Evolutionary conservation across 192 early-diverging fungal genomes (phyloP).

Genomic region (Entophlyctis luteolus): DNA sequence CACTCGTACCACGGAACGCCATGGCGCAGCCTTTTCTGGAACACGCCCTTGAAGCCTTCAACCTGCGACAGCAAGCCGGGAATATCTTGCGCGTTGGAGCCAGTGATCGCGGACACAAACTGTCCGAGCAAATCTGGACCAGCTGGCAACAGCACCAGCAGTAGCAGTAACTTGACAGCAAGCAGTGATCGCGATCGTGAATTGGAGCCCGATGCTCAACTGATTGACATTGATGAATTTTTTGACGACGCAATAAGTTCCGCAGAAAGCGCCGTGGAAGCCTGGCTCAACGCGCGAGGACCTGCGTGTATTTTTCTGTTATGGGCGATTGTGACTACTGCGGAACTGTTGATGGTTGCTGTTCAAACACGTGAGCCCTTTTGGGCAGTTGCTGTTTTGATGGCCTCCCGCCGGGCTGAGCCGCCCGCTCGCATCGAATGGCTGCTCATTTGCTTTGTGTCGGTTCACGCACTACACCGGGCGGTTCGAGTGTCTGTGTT

Average conservation of each 20-base stretch:
- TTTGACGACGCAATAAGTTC: constrained; percentile 13
- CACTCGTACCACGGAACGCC: no score
- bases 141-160: no score
- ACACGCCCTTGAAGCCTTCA: no score
- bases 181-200: no score
- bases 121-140: no score
- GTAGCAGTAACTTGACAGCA: no score
- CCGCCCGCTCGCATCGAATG: constrained; percentile 7
- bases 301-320: background rate
- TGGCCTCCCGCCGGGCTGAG: no score
- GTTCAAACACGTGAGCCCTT: background rate
- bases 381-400: background rate
- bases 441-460: constrained; percentile 3
- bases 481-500: constrained; percentile 6
- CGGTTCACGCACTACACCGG: constrained; percentile 5
- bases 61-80: no score
- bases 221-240: constrained; percentile 27
- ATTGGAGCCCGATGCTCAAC: no score
- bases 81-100: no score
- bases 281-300: background rate
- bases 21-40: no score
- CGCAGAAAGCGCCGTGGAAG: background rate
- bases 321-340: background rate
- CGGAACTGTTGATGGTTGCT: background rate
- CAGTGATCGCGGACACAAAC: no score